Percentiles rank a stretch among this genome's conserved stretches.
Evolutionary conservation across 2,329 filamentous ascomycete species (phyloP).

Genomic region (Aspergillus aculeatus): DNA sequence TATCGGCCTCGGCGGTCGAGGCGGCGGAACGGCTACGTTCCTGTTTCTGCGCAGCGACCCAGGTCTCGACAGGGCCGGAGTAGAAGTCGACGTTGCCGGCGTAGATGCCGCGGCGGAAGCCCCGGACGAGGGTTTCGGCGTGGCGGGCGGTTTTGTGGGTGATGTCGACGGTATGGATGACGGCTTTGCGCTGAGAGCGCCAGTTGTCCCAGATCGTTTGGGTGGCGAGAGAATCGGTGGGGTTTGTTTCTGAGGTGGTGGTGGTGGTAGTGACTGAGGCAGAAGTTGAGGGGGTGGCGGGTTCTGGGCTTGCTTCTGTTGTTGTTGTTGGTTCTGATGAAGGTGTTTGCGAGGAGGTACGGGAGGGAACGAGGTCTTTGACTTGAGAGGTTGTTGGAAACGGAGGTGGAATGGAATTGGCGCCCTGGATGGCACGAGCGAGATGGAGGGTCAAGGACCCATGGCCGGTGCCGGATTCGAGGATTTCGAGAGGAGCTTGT

Average conservation of each 20-base stretch:
- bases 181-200: conserved; percentile 57
- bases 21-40: conserved; percentile 26
- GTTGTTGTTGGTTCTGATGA: no score
- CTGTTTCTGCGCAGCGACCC: conserved; percentile 56
- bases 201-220: conserved; percentile 48
- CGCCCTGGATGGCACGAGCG: conserved; percentile 71
- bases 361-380: conserved; percentile 31
- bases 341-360: conserved; percentile 21
- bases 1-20: neutral
- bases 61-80: conserved; percentile 63
- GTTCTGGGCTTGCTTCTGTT: no score
- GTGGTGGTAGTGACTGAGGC: conserved; percentile 10
- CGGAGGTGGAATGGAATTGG: conserved; percentile 57
- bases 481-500: conserved; percentile 63
- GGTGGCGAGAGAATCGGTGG: conserved; percentile 12
- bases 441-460: conserved; percentile 75
- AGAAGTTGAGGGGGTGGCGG: conserved; percentile 30
- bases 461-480: conserved; percentile 84
- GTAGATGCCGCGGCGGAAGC: conserved; percentile 71
- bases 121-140: conserved; percentile 63
- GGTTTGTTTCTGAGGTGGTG: neutral
- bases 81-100: conserved; percentile 71
- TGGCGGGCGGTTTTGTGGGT: conserved; percentile 61
- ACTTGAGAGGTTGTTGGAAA: conserved; percentile 39
- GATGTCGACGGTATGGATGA: conserved; percentile 74